Base-by-base conservation (phyloP, 768 basidiomycete genomes). In the Podaxis pistillaris region DNA sequence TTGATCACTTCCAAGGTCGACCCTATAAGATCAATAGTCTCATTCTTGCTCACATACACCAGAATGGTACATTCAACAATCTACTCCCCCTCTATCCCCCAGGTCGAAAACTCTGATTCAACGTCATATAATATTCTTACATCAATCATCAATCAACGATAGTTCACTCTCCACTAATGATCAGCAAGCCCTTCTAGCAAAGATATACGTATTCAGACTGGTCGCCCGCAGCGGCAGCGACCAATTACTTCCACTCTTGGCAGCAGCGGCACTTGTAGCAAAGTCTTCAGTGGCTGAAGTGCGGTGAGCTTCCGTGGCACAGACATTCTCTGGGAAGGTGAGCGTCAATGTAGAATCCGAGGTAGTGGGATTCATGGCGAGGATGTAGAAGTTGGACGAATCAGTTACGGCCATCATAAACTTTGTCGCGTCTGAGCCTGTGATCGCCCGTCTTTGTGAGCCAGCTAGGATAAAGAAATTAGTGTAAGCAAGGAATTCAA, bases 211-310 rank as follows among this genome's bases (percentile, higher is more conserved):
- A 36, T 72, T 76, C 70, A 78, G 65, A 57, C 76, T 77, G 70
- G 65, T 72, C 15, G 70, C 67, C 51, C 65, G 71, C 40, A 78
- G 64, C 3, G 68, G 65, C 60, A 78, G 57, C n/a, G 66, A 50
- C 74, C 73, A 77, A 46, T 52, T 62, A 4, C 62, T 60, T 22
- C 70, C 73, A 28, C 63, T 68, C 26, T 63, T 63, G 19, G 66
- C 65, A 49, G 72, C 74, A n/a, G 65, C 69, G 7, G 70, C 56
- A 12, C 76, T 62, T 7, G 68, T 67, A 11, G 68, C 68, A 61
- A 79, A 79, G 59, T 79, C 73, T 60, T 78, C 76, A 19, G 69
- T 59, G 11, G 71, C 72, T 0, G 74, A 76, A 2, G 76, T 76
- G 11, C 75, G 68, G 62, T 69, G 70, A 3, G 68, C 73, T 24